These are phyloP conservation scores for Cercophora sp. DNA, from an alignment of 495 filamentous ascomycete species.

Conservation along the genomic window DNA sequence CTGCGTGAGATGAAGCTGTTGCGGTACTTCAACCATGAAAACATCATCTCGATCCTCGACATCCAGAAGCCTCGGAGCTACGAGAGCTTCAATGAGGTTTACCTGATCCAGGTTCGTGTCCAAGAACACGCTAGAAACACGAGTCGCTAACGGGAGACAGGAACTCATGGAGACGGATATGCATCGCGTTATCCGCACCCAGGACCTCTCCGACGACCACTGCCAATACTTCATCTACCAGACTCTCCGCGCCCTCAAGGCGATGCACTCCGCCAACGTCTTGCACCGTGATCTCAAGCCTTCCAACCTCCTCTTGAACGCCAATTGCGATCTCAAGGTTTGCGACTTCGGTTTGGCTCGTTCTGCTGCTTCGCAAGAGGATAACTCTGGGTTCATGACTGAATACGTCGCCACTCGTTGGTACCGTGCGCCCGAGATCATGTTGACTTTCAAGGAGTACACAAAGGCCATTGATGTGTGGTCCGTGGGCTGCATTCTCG, in stretches of 20 bases:
- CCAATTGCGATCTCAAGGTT: slow-evolving; percentile 98
- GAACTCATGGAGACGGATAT: slow-evolving; percentile 99
- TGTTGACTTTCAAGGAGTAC: slow-evolving; percentile 99
- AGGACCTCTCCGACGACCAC: slow-evolving; percentile 97
- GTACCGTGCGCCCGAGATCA: slow-evolving; percentile 99
- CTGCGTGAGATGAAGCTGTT: slow-evolving; percentile 99
- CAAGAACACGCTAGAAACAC: too few species aligned
- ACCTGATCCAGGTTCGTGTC: slow-evolving; percentile 92
- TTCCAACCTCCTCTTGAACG: slow-evolving; percentile 93
- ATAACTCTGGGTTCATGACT: slow-evolving; percentile 99
- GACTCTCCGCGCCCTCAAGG: slow-evolving; percentile 94
- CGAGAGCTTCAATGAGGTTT: slow-evolving; percentile 95
- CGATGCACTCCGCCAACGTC: slow-evolving; percentile 98
- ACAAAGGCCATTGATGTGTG: slow-evolving; percentile 99
- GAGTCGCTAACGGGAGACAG: slow-evolving; percentile 45
- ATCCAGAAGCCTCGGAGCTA: slow-evolving; percentile 97
- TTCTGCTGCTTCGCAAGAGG: slow-evolving; percentile 88
- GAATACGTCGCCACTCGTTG: slow-evolving; percentile 99
- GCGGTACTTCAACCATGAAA: slow-evolving; percentile 99
- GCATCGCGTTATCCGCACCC: slow-evolving; percentile 98
- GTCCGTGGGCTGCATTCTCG: slow-evolving; percentile 98
- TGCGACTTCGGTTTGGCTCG: slow-evolving; percentile 96
- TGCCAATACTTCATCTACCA: slow-evolving; percentile 99
- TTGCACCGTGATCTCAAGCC: slow-evolving; percentile 97
- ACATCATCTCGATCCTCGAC: slow-evolving; percentile 99